Evolutionary conservation across 2,329 filamentous ascomycete genomes (phyloP).

Genomic region (Trichoderma sp.): DNA sequence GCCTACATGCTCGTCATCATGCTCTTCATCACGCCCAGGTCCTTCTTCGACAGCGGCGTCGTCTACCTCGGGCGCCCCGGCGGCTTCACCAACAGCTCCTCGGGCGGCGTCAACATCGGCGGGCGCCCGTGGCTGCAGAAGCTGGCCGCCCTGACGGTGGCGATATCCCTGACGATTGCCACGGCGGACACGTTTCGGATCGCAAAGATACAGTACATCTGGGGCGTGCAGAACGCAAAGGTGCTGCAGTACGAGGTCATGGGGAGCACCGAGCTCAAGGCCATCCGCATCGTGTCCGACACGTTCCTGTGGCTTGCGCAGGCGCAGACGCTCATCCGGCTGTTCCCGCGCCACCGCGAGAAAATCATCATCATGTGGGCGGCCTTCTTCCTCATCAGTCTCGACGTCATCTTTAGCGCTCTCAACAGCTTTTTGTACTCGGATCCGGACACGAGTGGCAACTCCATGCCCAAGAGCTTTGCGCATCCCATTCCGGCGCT

Average conservation of each 20-base stretch:
- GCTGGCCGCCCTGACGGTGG: slow-evolving; percentile 71
- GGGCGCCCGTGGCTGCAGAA: slow-evolving; percentile 93
- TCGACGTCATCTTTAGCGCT: slow-evolving; percentile 88
- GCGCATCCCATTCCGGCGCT: slow-evolving; percentile 88
- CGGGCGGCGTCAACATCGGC: slow-evolving; percentile 79
- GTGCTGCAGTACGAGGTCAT: slow-evolving; percentile 78
- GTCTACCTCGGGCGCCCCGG: slow-evolving; percentile 79
- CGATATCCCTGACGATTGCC: slow-evolving; percentile 88
- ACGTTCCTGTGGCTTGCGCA: slow-evolving; percentile 97
- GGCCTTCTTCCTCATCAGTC: slow-evolving; percentile 86
- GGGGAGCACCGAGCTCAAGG: slow-evolving; percentile 80
- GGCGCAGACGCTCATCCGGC: slow-evolving; percentile 90
- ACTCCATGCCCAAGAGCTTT: slow-evolving; percentile 71
- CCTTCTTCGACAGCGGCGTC: slow-evolving; percentile 83
- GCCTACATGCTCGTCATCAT: slow-evolving; percentile 92
- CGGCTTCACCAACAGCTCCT: slow-evolving; percentile 82
- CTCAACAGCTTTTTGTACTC: slow-evolving; percentile 79
- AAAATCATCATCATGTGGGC: slow-evolving; percentile 99
- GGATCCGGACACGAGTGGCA: slow-evolving; percentile 54
- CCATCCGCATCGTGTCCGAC: slow-evolving; percentile 90
- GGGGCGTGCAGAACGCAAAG: slow-evolving; percentile 77
- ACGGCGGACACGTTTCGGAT: slow-evolving; percentile 88
- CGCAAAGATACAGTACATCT: slow-evolving; percentile 77
- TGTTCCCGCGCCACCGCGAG: slow-evolving; percentile 95
- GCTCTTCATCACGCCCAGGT: slow-evolving; percentile 91